Conservation (phyloP, 164 flowering plant species). For the Chimonanthus salicifolius region DNA sequence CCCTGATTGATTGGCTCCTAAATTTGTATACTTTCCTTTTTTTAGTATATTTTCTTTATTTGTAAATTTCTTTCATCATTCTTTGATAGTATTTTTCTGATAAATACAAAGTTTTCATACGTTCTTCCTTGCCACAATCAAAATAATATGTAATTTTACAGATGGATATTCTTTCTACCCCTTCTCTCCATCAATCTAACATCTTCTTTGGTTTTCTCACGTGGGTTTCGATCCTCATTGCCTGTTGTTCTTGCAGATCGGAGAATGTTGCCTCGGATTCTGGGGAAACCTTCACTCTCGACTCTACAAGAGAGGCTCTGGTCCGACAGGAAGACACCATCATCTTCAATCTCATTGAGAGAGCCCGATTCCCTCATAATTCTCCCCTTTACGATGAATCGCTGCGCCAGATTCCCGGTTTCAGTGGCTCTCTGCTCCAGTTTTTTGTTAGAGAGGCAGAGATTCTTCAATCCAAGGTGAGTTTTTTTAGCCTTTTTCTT, state of each 20-base stretch:
- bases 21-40: no score
- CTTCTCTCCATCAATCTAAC: neutral
- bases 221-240: constrained; percentile 7
- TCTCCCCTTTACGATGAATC: constrained; percentile 35
- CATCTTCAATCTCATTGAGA: constrained; percentile 60
- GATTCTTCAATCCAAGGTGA: constrained; percentile 59
- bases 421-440: constrained; percentile 40
- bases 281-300: constrained; percentile 31
- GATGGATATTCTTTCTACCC: neutral
- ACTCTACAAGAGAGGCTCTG: constrained; percentile 45
- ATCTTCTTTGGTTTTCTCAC: neutral
- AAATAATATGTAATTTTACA: no score
- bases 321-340: constrained; percentile 77
- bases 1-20: no score
- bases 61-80: no score
- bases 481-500: neutral
- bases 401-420: constrained; percentile 12
- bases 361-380: constrained; percentile 62
- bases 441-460: constrained; percentile 59
- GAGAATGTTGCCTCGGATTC: neutral
- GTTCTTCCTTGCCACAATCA: neutral
- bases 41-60: no score
- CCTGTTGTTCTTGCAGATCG: neutral
- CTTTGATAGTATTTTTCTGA: no score
- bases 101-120: no score